These are phyloP conservation scores for Phycomyces blakesleeanus DNA, from an alignment of 192 early-diverging fungal genomes.

Conservation along the genomic window DNA sequence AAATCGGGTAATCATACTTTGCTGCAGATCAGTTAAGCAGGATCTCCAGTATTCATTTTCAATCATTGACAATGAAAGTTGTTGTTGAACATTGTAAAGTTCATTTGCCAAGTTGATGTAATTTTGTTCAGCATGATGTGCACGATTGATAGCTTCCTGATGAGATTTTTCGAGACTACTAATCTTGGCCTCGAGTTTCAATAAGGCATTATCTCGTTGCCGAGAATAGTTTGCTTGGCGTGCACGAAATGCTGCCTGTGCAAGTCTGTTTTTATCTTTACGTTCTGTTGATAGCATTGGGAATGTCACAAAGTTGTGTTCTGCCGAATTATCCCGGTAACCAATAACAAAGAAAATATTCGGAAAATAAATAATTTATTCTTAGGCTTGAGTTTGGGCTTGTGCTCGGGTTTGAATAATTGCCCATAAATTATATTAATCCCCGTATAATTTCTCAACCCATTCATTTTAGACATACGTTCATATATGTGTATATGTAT, in stretches of 20 bases:
- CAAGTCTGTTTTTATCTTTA: conserved; percentile 7
- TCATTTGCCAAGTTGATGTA: not conserved
- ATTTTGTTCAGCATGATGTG: not conserved
- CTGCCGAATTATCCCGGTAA: not conserved
- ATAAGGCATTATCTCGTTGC: not conserved
- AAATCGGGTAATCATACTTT: no score
- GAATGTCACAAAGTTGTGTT: not conserved
- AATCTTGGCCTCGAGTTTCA: not conserved
- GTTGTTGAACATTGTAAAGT: not conserved
- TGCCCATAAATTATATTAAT: no score
- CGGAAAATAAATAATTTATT: no score
- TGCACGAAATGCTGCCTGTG: conserved; percentile 13
- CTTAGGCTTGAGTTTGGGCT: no score
- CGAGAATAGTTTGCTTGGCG: conserved; percentile 8
- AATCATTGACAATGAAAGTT: not conserved
- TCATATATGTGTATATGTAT: no score
- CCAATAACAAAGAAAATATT: no score
- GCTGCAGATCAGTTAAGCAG: not conserved
- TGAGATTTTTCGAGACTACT: not conserved
- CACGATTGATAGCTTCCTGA: not conserved
- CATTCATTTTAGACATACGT: no score
- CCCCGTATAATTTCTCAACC: no score
- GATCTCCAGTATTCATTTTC: not conserved
- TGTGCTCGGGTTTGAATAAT: no score
- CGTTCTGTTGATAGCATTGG: conserved; percentile 5